These are phyloP conservation scores for Metarhizium sp. DNA, from an alignment of 2,329 filamentous ascomycete genomes.

Conservation along the genomic window DNA sequence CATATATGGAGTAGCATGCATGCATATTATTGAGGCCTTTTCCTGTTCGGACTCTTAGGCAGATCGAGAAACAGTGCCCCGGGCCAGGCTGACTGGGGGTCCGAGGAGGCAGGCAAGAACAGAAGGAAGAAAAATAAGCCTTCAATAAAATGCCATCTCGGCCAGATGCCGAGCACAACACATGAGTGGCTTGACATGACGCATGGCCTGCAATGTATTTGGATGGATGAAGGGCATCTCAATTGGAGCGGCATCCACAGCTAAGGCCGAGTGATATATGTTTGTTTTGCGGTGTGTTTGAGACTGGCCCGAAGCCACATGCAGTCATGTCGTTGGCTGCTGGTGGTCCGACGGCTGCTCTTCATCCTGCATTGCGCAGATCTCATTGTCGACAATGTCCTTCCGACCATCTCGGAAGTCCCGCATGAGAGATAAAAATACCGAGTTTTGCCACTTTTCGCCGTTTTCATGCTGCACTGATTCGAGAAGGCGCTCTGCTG, in stretches of 20 bases:
- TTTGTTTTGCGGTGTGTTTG: not conserved
- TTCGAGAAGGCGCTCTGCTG: conserved; percentile 31
- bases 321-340: conserved; percentile 8
- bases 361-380: conserved; percentile 20
- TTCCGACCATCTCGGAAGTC: conserved; percentile 35
- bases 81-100: not conserved
- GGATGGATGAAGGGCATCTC: not conserved
- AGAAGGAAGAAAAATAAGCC: not conserved
- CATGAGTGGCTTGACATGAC: not conserved
- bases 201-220: not conserved
- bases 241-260: not conserved
- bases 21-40: not conserved
- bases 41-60: not conserved
- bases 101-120: not conserved
- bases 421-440: conserved; percentile 35
- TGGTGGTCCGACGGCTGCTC: conserved; percentile 2
- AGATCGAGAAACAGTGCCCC: too few relatives aligned
- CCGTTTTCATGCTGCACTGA: conserved; percentile 33
- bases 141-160: conserved; percentile 14
- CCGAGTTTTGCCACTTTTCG: conserved; percentile 37
- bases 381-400: conserved; percentile 32
- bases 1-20: too few relatives aligned
- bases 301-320: not conserved
- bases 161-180: conserved; percentile 16
- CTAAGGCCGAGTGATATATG: not conserved